Evolutionary conservation across 2,329 filamentous ascomycete genomes (phyloP), one percentile per base, ranked within the genome.

Genomic region (Clonostachys rhizophaga): DNA sequence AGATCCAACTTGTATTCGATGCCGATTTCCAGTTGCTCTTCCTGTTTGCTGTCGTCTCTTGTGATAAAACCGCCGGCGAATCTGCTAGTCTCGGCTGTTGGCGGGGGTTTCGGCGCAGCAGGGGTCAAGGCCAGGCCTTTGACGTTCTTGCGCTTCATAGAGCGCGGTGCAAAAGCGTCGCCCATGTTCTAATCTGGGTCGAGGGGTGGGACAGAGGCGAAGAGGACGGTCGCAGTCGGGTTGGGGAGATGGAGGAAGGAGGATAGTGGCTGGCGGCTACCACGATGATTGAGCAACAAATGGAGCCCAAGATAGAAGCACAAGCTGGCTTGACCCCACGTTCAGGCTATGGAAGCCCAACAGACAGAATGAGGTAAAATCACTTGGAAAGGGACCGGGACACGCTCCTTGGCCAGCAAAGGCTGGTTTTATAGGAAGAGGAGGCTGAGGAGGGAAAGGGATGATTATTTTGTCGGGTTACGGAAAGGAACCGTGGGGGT

Each of bases 131-230:
- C 91, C 44, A 99, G 85, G 36, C 91, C 92, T 74, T 97, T 97
- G 69, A 95, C 87, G 67, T 99, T 99, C 82, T 97, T 96, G 78
- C 92, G 87, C 84, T 96, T 97, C 85, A 99, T 87, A 52, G 94
- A 95, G 69, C 81, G 81, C 69, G 79, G 79, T 53, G 79, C 79
- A 57, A 84, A 84, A 34, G 70, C 62, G 60, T 84, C 81, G 58
- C 78, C 76, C 83, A 86, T 86, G 63, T 54, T 66, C 64, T 14
- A 45, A 24, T 30, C 24, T 30, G 24, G 8, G 24, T 30, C 24
- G 24, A 30, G 24, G 24, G 24, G 24, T 30, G 24, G 24, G 24
- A 30, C 9, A 30, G 24, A 30, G 20, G 33, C 5, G 4, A 17
- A 20, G 34, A 20, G 18, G 40, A 35, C 34, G 30, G 14, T 34